Percentiles rank a stretch among this genome's conserved stretches.
phyloP scores from a whole-genome alignment of 2,329 filamentous ascomycete genomes.

The Talaromyces albobiverticillius region DNA sequence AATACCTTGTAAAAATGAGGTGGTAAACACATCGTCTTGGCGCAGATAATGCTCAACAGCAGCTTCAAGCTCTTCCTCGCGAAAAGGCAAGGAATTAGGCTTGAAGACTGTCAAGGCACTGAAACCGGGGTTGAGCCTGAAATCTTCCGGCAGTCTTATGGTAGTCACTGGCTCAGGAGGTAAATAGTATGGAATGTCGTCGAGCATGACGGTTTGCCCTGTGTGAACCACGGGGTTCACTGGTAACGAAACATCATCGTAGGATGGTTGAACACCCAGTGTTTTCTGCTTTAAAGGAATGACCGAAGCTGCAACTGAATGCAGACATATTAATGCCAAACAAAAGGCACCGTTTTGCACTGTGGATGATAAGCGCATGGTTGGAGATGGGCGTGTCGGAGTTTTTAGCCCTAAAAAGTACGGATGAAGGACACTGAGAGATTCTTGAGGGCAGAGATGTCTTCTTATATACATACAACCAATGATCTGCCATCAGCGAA shows the following conservation, averaged over 20 bases:
- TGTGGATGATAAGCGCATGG: neutral
- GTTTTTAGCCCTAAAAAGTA: slow-evolving; percentile 1
- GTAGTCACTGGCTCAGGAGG: neutral
- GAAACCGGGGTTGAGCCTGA: neutral
- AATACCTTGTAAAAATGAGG: slow-evolving; percentile 2
- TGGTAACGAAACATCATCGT: neutral
- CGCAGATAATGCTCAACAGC: neutral
- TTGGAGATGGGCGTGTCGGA: neutral
- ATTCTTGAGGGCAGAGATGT: neutral
- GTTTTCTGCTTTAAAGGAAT: neutral
- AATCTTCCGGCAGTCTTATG: neutral
- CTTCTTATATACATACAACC: neutral
- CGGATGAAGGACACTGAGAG: no score
- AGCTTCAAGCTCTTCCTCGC: neutral
- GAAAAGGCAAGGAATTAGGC: neutral
- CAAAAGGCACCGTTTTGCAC: neutral
- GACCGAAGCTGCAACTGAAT: neutral
- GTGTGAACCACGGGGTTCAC: neutral
- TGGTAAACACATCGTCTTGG: slow-evolving; percentile 2
- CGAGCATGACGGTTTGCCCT: slow-evolving; percentile 1
- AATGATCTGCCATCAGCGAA: neutral
- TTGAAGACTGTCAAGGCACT: slow-evolving; percentile 3
- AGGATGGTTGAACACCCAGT: neutral
- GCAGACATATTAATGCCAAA: neutral
- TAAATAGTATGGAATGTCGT: slow-evolving; percentile 1